These are phyloP conservation scores for Pythium vanterpoolii DNA, from an alignment of 352 stramenopile species.

Conservation along the genomic window DNA sequence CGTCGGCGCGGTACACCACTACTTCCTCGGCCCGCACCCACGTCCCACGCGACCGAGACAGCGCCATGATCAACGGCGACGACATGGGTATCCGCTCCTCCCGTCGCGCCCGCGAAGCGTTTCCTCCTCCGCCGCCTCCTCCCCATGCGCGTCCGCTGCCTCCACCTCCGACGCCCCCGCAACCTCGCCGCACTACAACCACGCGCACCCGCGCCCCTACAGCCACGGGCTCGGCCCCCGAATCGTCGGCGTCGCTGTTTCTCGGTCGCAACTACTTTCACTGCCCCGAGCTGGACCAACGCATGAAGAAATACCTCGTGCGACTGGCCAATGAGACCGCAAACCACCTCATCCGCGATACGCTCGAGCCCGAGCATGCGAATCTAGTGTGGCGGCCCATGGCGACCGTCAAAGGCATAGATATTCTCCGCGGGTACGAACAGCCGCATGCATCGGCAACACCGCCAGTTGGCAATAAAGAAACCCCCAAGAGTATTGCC, in stretches of 20 bases:
- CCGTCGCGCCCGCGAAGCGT: background rate
- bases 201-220: background rate
- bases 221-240: slow-evolving; percentile 1
- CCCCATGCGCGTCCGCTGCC: background rate
- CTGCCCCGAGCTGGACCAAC: slow-evolving; percentile 55
- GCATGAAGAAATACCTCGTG: slow-evolving; percentile 78
- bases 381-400: slow-evolving; percentile 60
- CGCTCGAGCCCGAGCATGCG: slow-evolving; percentile 43
- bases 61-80: background rate
- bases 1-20: background rate
- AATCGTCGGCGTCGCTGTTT: slow-evolving; percentile 14
- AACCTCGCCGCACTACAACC: background rate
- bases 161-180: background rate
- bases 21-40: slow-evolving; percentile 1
- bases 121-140: background rate
- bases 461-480: background rate
- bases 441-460: slow-evolving; percentile 13
- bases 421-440: slow-evolving; percentile 48
- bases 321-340: slow-evolving; percentile 78
- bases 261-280: slow-evolving; percentile 48
- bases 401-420: slow-evolving; percentile 41
- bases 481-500: background rate
- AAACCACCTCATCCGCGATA: slow-evolving; percentile 75
- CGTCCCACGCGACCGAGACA: background rate
- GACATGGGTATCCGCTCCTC: background rate